phyloP scores from a whole-genome alignment of 2,329 filamentous ascomycete species.

The Microcera coccophila region DNA sequence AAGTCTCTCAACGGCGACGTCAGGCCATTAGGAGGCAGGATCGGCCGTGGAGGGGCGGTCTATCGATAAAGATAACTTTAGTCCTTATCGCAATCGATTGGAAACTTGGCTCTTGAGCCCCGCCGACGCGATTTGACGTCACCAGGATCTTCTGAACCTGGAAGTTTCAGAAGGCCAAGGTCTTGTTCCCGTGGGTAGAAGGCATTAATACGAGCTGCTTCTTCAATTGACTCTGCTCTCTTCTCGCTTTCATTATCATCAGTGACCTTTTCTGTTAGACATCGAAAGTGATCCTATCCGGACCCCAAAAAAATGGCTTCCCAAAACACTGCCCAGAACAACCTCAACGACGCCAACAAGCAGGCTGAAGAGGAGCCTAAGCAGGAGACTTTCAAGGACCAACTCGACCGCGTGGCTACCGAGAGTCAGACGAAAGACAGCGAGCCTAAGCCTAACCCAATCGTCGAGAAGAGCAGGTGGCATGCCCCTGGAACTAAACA shows the following conservation, averaged over 20 bases:
- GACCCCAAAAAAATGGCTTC: conserved; percentile 12
- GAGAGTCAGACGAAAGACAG: conserved; percentile 29
- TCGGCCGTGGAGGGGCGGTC: not conserved
- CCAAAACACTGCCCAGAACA: conserved; percentile 7
- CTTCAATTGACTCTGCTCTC: not conserved
- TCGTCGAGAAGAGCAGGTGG: conserved; percentile 42
- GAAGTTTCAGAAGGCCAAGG: no score
- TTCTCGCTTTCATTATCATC: not conserved
- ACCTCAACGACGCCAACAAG: conserved; percentile 3
- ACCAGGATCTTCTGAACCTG: no score
- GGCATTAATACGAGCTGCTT: not conserved
- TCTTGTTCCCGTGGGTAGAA: no score
- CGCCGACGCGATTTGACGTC: not conserved
- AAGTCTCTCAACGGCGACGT: conserved; percentile 20
- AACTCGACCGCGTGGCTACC: conserved; percentile 42
- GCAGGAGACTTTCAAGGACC: conserved; percentile 38
- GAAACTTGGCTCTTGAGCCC: not conserved
- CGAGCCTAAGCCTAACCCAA: conserved; percentile 29
- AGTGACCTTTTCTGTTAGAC: no score
- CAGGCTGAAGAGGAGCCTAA: conserved; percentile 2
- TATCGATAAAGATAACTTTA: conserved; percentile 24
- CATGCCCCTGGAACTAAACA: not conserved
- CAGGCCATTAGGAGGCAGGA: conserved; percentile 22
- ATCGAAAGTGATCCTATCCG: not conserved
- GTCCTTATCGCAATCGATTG: conserved; percentile 22